Conservation (phyloP, 2,329 filamentous ascomycete species). For the Clonostachys sp. region DNA sequence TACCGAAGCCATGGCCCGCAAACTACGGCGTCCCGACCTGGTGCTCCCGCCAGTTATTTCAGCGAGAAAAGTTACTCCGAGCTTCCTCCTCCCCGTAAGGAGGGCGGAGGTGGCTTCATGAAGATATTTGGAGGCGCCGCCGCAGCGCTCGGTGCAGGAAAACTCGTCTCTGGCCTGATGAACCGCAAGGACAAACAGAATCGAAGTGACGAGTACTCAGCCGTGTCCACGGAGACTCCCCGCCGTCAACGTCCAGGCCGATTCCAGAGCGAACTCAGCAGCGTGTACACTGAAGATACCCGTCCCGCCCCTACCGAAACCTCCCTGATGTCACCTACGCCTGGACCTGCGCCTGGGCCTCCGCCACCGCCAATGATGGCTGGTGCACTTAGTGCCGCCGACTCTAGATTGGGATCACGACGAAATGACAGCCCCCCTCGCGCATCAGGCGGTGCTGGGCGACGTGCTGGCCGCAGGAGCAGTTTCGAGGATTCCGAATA, state of each 20-base stretch:
- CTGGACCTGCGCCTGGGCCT: conserved; percentile 11
- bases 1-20: conserved; percentile 35
- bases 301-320: conserved; percentile 19
- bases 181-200: conserved; percentile 44
- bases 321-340: conserved; percentile 41
- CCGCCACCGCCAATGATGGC: conserved; percentile 30
- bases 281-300: conserved; percentile 35
- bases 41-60: conserved; percentile 55
- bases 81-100: conserved; percentile 23
- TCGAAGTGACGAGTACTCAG: conserved; percentile 58
- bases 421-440: conserved; percentile 40
- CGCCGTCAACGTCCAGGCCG: conserved; percentile 36
- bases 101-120: conserved; percentile 50
- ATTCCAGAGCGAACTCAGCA: conserved; percentile 46
- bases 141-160: conserved; percentile 58
- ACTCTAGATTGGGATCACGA: conserved; percentile 23
- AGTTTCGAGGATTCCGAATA: conserved; percentile 52
- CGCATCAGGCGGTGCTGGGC: conserved; percentile 23
- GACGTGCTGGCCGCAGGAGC: conserved; percentile 28
- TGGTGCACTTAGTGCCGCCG: conserved; percentile 40
- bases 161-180: conserved; percentile 54
- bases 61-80: conserved; percentile 61
- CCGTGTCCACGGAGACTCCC: conserved; percentile 58
- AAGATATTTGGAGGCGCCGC: conserved; percentile 56
- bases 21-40: conserved; percentile 45